Evolutionary conservation across 805 yeast species (phyloP), one percentile per base, ranked within the genome.

Genomic region (Naumovozyma baii): DNA sequence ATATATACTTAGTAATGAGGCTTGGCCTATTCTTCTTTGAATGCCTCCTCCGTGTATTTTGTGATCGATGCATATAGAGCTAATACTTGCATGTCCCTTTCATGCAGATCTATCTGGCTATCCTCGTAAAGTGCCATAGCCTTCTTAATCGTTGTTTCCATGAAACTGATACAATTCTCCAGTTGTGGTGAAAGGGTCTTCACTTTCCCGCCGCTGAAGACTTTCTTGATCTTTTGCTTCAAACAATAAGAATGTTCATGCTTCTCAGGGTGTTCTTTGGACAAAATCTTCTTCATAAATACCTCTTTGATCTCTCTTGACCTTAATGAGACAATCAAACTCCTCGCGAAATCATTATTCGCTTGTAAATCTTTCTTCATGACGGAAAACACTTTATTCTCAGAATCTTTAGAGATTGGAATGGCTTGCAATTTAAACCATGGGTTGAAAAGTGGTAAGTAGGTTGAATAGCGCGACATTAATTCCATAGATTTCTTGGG

Each of bases 301-400:
- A 66, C 44, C 37, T 66, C 66, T 34, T 57, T 57, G 22, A 66
- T 61, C 39, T 65, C 71, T 25, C 69, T 50, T 0, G 64, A 57
- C 16, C 68, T 46, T 19, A 66, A 45, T 2, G 68, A 57, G 1
- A 67, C 57, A 8, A 64, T 40, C 2, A 65, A 39, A 0, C 68
- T 59, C 13, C 52, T 52, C 1, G 62, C 5, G 2, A 18, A 28
- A 18, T 26, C 45, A 20, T 38, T 37, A 2, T 41, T 33, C 18
- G 41, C 41, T 31, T 66, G 50, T 39, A 76, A 52, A 47, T 75
- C 80, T 41, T 65, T 66, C 47, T 70, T 74, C 81, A 76, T 76
- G 12, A 76, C 60, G 26, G 55, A 55, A 12, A 67, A 53, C 9
- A 76, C 66, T 38, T 68, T 73, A 7, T 65, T 55, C 44, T 76